Evolutionary conservation across 2,329 filamentous ascomycete genomes (phyloP).

Genomic region (Colletotrichum cuscutae): DNA sequence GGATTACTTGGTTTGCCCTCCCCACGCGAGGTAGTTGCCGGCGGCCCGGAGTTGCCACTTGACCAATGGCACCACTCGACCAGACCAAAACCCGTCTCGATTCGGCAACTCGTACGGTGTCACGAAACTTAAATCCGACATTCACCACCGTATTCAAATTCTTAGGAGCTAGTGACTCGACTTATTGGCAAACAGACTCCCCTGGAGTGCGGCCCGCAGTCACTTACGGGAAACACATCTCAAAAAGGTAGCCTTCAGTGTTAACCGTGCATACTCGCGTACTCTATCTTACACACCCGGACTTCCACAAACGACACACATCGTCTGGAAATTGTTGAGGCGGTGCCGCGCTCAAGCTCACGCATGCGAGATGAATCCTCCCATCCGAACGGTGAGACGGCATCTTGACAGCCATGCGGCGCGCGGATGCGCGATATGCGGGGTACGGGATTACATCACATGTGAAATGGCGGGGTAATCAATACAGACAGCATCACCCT

Average conservation of each 20-base stretch:
- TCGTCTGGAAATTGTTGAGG: neutral
- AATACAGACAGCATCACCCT: no score
- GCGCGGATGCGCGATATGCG: neutral
- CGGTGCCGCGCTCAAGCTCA: neutral
- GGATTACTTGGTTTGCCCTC: no score
- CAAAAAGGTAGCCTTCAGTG: no score
- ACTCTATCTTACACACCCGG: neutral
- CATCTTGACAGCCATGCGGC: neutral
- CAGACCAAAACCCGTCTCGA: neutral
- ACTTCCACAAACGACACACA: neutral
- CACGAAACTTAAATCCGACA: neutral
- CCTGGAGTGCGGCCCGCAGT: fast-evolving
- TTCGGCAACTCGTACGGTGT: neutral
- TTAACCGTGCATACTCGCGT: neutral
- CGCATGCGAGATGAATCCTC: neutral
- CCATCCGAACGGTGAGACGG: neutral
- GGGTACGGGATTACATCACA: slow-evolving; percentile 2
- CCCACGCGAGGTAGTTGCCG: no score
- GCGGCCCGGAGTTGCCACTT: no score
- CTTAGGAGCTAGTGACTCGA: no score
- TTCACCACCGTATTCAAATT: no score
- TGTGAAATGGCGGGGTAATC: neutral
- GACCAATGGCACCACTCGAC: neutral
- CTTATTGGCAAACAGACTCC: no score
- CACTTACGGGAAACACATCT: no score